Conservation (phyloP, 2,329 filamentous ascomycete species). For the Bipolaris gigantea region DNA sequence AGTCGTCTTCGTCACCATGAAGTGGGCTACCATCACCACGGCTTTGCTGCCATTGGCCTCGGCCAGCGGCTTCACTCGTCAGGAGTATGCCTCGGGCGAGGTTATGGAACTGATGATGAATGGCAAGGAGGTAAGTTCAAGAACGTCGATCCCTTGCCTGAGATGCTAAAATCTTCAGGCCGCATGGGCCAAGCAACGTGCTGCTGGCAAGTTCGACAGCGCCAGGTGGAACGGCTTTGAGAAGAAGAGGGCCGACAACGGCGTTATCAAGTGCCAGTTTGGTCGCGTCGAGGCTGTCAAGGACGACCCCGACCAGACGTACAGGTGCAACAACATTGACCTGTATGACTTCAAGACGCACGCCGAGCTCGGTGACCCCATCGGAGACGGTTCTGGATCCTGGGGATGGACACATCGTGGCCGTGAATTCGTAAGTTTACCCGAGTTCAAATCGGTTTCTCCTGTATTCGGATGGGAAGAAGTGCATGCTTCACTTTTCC, state of each 20-base stretch:
- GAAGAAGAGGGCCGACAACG: constrained; percentile 32
- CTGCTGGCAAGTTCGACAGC: constrained; percentile 37
- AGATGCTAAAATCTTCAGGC: constrained; percentile 23
- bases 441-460: too few species aligned
- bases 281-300: constrained; percentile 43
- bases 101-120: constrained; percentile 43
- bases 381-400: constrained; percentile 48
- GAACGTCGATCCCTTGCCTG: not conserved
- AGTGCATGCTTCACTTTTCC: too few species aligned
- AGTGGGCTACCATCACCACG: constrained; percentile 35
- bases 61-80: constrained; percentile 32
- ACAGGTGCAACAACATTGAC: constrained; percentile 52
- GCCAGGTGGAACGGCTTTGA: constrained; percentile 37
- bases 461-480: too few species aligned
- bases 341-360: constrained; percentile 61
- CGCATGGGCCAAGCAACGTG: constrained; percentile 38
- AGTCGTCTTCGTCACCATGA: constrained; percentile 34
- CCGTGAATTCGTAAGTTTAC: constrained; percentile 51
- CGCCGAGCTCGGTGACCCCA: constrained; percentile 54
- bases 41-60: constrained; percentile 37
- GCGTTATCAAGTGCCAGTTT: constrained; percentile 38
- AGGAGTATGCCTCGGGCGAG: constrained; percentile 38
- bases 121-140: constrained; percentile 33
- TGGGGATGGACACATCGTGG: constrained; percentile 59
- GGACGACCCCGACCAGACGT: constrained; percentile 46